phyloP scores from a whole-genome alignment of 164 flowering plant genomes.

The Stephania cephalantha region DNA sequence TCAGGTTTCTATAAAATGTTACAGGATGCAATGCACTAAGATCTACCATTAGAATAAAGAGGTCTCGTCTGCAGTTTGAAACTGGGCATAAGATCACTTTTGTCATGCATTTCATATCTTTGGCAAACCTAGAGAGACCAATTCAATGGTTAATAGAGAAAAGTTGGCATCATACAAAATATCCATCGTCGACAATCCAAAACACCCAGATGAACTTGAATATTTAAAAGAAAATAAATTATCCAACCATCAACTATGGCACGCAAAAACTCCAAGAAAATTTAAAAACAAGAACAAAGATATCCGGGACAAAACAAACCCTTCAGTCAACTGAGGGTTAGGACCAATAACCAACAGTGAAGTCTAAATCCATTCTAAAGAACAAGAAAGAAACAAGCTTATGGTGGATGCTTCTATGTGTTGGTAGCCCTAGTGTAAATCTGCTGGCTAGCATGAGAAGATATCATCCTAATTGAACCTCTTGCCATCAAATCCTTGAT shows the following conservation, averaged over 20 bases:
- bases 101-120: no score
- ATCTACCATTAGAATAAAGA: no score
- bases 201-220: neutral
- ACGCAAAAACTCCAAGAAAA: neutral
- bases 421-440: conserved; percentile 35
- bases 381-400: neutral
- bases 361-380: neutral
- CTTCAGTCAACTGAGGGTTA: neutral
- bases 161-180: neutral
- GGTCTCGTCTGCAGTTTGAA: no score
- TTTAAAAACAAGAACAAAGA: neutral
- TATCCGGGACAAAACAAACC: neutral
- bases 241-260: neutral
- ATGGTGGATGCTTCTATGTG: conserved; percentile 14
- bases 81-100: no score
- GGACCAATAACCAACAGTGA: neutral
- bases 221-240: neutral
- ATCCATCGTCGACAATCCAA: neutral
- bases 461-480: conserved; percentile 30
- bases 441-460: conserved; percentile 28
- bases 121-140: neutral
- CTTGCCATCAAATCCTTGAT: conserved; percentile 30
- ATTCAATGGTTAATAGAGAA: neutral
- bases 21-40: no score
- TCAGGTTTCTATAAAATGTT: no score